Percentiles rank a stretch among this genome's conserved stretches.
phyloP scores from a whole-genome alignment of 2,329 filamentous ascomycete species.

The Epichloe typhina region DNA sequence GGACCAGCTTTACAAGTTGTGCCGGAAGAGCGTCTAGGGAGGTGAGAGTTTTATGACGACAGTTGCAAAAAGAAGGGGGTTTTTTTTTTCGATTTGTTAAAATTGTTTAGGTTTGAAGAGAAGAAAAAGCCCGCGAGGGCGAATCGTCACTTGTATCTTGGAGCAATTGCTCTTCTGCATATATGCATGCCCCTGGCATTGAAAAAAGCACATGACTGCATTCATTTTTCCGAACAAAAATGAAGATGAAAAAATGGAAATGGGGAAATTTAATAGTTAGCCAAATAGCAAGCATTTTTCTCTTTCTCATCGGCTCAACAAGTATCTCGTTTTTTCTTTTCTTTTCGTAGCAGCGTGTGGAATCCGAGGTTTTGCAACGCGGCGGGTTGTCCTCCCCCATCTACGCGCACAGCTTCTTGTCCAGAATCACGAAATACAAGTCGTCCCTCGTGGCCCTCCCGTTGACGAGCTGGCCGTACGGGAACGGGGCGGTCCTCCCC shows the following conservation, averaged over 20 bases:
- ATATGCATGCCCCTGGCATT: too few relatives aligned
- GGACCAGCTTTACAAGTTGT: conserved; percentile 3
- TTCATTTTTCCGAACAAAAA: too few relatives aligned
- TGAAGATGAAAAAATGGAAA: too few relatives aligned
- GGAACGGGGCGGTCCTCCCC: conserved; percentile 28
- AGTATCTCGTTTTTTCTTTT: too few relatives aligned
- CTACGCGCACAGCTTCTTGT: conserved; percentile 20
- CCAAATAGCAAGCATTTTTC: too few relatives aligned
- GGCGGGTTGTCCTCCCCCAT: too few relatives aligned
- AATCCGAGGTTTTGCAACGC: too few relatives aligned
- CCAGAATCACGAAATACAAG: conserved; percentile 27
- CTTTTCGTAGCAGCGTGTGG: too few relatives aligned
- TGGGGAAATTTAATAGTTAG: too few relatives aligned
- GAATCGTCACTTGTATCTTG: background rate
- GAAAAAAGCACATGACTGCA: too few relatives aligned
- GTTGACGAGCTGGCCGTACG: conserved; percentile 23
- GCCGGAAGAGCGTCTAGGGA: background rate
- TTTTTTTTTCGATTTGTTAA: background rate
- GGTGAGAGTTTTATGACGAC: background rate
- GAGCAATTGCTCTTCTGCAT: too few relatives aligned
- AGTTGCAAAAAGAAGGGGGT: background rate
- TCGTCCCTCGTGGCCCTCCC: conserved; percentile 27
- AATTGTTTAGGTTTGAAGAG: background rate
- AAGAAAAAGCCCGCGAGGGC: background rate
- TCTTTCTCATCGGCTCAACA: too few relatives aligned